A percentile compares a stretch with the other conserved stretches of the same genome.
Conservation (phyloP, 148 eudicot genomes). For the Selenicereus undatus region DNA sequence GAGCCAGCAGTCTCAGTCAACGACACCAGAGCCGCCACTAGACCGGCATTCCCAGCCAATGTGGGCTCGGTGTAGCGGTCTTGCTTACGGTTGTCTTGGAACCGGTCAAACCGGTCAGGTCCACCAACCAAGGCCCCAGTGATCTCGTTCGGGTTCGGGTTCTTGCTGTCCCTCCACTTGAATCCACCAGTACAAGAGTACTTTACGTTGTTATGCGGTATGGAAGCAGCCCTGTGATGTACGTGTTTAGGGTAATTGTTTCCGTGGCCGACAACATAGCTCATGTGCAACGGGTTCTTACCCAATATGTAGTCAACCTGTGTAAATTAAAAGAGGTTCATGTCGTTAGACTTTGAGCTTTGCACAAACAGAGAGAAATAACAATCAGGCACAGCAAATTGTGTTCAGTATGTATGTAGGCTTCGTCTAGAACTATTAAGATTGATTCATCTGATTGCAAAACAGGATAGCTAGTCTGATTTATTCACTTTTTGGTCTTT, state of each 20-base stretch:
- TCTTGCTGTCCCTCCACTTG: slow-evolving; percentile 46
- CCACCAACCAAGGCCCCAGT: slow-evolving; percentile 81
- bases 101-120: slow-evolving; percentile 50
- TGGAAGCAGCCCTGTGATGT: slow-evolving; percentile 82
- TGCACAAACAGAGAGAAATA: neutral
- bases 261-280: slow-evolving; percentile 69
- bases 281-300: slow-evolving; percentile 56
- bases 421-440: no score
- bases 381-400: no score
- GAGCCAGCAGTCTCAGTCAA: slow-evolving; percentile 42
- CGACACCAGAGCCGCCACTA: slow-evolving; percentile 73
- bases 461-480: no score
- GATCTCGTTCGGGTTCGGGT: slow-evolving; percentile 51
- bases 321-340: neutral
- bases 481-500: no score
- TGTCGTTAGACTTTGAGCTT: neutral
- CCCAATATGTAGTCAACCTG: slow-evolving; percentile 81
- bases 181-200: slow-evolving; percentile 59
- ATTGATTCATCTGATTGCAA: no score
- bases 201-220: slow-evolving; percentile 35
- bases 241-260: slow-evolving; percentile 53
- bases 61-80: slow-evolving; percentile 67
- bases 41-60: slow-evolving; percentile 76
- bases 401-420: no score
- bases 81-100: slow-evolving; percentile 40